These are phyloP conservation scores for Rhodotorula kratochvilovae DNA, from an alignment of 768 basidiomycete genomes.

Conservation along the genomic window DNA sequence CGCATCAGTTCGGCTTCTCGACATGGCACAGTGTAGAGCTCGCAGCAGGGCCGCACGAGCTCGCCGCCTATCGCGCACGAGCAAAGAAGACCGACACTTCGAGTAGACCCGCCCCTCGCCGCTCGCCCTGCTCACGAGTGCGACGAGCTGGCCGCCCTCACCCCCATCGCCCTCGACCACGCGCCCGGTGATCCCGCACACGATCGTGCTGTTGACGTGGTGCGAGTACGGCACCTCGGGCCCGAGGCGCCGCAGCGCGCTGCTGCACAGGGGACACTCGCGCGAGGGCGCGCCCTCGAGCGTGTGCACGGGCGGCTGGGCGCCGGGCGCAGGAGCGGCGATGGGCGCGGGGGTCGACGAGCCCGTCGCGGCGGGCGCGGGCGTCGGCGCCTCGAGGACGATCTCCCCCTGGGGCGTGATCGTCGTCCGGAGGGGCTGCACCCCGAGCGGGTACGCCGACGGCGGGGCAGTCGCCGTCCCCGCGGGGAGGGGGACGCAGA, in stretches of 20 bases:
- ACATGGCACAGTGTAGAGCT: too few relatives aligned
- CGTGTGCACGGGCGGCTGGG: constrained; percentile 44
- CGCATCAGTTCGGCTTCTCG: too few relatives aligned
- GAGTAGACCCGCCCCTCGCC: constrained; percentile 36
- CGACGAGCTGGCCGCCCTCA: constrained; percentile 36
- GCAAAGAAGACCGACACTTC: constrained; percentile 44
- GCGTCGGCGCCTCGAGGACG: constrained; percentile 5
- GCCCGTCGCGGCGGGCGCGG: constrained; percentile 1
- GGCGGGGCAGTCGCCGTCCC: not conserved
- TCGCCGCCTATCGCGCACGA: not conserved
- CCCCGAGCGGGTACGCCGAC: constrained; percentile 4
- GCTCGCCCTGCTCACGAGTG: constrained; percentile 18
- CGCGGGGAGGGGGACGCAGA: constrained; percentile 57
- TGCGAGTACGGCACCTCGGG: constrained; percentile 85
- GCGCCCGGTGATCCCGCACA: constrained; percentile 81
- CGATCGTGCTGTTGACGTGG: constrained; percentile 91
- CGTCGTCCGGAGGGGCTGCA: constrained; percentile 3
- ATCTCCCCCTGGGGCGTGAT: constrained; percentile 22
- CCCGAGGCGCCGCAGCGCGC: constrained; percentile 64
- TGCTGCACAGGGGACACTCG: constrained; percentile 88
- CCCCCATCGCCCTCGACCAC: constrained; percentile 79
- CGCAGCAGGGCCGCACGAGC: not conserved
- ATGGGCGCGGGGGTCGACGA: constrained; percentile 49
- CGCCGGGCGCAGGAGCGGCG: constrained; percentile 47
- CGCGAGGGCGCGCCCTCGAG: constrained; percentile 39